Base-by-base conservation (phyloP, 257 asterid species). In the Catharanthus roseus region DNA sequence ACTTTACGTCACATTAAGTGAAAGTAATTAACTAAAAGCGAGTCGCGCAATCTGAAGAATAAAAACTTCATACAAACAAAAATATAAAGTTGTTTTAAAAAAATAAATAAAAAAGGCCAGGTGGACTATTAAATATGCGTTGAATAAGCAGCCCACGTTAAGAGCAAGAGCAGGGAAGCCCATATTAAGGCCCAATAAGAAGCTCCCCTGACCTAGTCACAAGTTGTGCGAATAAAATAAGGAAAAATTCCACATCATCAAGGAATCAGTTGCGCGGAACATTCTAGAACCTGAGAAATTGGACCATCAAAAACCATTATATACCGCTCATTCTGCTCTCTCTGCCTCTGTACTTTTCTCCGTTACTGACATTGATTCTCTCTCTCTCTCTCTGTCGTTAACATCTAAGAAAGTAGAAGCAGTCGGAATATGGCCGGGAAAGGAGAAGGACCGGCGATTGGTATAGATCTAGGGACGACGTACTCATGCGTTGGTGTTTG, bases 361-460 rank as follows among this genome's bases (percentile, higher is more conserved):
- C 39, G 26, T 4, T 7, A 60, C 9, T 9, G 39, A 0, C 62
- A 3, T 47, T 38, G 42, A 3, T 38, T 38, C 19, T 31, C 7
- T 21, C 11, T 36, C 10, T 28, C 36, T 34, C 11, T 33, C 4
- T 24, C 6, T 18, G 4, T 31, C 31, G 29, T 18, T 61, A 38
- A n/a, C 3, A 31, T 29, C 21, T 47, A n/a, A 34, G 42, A 2
- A 11, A 50, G 10, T 16, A 42, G 4, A 5, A 7, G 10, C 8
- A 68, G 50, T 41, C 11, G 12, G 23, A 72, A 28, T 29, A 81
- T 81, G 85, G 85, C 85, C n/a, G 82, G 82, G 13, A 81, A 77
- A 71, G 85, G 85, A 21, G 85, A 81, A 72, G 85, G 85, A 26
- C 78, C 82, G 5, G 82, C 85, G 3, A 77, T 81, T 67, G 85